A percentile compares a stretch with the other conserved stretches of the same genome.
phyloP scores from a whole-genome alignment of 805 yeast species.

The Ogataea angusta region DNA sequence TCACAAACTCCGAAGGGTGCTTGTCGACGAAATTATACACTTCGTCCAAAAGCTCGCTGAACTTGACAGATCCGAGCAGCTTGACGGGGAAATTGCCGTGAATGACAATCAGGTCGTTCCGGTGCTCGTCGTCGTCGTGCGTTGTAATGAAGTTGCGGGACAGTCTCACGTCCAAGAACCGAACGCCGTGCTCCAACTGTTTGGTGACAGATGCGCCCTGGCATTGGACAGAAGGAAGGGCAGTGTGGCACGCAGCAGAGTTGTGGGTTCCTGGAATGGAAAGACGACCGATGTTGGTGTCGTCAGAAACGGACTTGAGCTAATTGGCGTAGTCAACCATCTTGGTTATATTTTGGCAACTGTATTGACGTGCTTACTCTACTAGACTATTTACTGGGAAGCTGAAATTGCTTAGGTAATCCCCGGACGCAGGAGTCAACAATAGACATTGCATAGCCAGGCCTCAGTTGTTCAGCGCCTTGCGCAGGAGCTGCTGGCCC shows the following conservation, averaged over 20 bases:
- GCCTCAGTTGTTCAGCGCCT: background rate
- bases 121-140: conserved; percentile 33
- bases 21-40: conserved; percentile 53
- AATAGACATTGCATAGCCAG: background rate
- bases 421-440: background rate
- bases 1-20: conserved; percentile 56
- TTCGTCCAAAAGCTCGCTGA: conserved; percentile 51
- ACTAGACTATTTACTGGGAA: background rate
- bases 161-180: conserved; percentile 67
- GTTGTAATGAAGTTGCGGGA: conserved; percentile 54
- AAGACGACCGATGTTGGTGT: conserved; percentile 47
- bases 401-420: conserved; percentile 1
- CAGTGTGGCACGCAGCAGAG: conserved; percentile 66
- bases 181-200: conserved; percentile 70
- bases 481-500: conserved; percentile 3
- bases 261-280: conserved; percentile 86
- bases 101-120: conserved; percentile 57
- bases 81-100: conserved; percentile 78
- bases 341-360: background rate
- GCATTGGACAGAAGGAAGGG: conserved; percentile 75
- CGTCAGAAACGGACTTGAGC: conserved; percentile 53
- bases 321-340: conserved; percentile 37
- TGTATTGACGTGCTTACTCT: background rate
- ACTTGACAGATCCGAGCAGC: conserved; percentile 52
- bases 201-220: conserved; percentile 58